Conservation (phyloP, 768 basidiomycete genomes). For the Serendipita indica region DNA sequence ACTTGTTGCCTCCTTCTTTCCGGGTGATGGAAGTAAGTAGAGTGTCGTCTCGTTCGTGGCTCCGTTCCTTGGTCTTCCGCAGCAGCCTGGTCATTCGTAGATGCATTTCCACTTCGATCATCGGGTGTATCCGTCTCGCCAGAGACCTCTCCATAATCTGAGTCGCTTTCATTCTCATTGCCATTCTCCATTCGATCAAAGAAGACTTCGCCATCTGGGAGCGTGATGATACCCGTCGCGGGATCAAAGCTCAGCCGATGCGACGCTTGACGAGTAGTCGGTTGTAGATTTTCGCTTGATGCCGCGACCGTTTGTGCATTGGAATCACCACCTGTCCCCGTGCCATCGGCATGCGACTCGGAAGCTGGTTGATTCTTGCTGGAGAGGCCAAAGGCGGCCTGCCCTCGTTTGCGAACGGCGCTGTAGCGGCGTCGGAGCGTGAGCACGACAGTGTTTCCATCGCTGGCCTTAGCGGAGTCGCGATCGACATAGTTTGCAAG, state of each 20-base stretch:
- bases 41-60: constrained; percentile 43
- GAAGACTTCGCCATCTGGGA: constrained; percentile 44
- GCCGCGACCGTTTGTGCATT: background rate
- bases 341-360: constrained; percentile 11
- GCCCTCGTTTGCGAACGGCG: constrained; percentile 24
- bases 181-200: constrained; percentile 16
- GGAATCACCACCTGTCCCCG: constrained; percentile 11
- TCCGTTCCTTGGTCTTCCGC: constrained; percentile 21
- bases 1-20: constrained; percentile 28
- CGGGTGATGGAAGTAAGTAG: constrained; percentile 78
- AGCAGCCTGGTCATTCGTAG: background rate
- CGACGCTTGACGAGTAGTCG: constrained; percentile 21
- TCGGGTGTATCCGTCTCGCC: constrained; percentile 15
- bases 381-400: constrained; percentile 19
- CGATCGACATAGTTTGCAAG: constrained; percentile 38
- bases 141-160: constrained; percentile 28
- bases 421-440: constrained; percentile 64
- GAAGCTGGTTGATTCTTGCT: constrained; percentile 13
- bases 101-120: constrained; percentile 1
- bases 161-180: constrained; percentile 25
- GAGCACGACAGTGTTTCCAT: constrained; percentile 53
- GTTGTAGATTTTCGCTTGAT: constrained; percentile 9
- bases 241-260: constrained; percentile 74
- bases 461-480: constrained; percentile 17
- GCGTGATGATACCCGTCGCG: constrained; percentile 74